Evolutionary conservation across 768 basidiomycete species (phyloP).

Genomic region (Hirschioporus abietinus): DNA sequence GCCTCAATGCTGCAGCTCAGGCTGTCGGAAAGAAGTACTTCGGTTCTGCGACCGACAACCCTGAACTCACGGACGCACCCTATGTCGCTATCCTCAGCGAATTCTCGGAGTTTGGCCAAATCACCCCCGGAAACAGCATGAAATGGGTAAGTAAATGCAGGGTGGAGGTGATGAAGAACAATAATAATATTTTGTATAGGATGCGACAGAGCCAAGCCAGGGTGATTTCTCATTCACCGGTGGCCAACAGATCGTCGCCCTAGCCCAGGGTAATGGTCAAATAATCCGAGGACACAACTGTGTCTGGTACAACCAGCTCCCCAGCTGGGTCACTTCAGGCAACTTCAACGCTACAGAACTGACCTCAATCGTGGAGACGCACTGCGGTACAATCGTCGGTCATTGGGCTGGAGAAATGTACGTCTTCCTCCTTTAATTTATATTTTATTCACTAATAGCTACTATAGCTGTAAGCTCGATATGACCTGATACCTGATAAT

Average conservation of each 20-base stretch:
- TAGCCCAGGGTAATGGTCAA: conserved; percentile 42
- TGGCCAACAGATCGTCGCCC: conserved; percentile 39
- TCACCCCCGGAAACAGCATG: conserved; percentile 41
- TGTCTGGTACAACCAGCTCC: conserved; percentile 42
- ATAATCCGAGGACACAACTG: conserved; percentile 42
- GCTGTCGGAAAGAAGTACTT: conserved; percentile 41
- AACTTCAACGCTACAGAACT: conserved; percentile 26
- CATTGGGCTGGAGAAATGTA: conserved; percentile 36
- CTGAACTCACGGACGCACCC: conserved; percentile 34
- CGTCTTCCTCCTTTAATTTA: conserved; percentile 7
- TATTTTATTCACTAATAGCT: conserved; percentile 1
- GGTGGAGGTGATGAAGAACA: background rate
- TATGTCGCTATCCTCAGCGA: conserved; percentile 35
- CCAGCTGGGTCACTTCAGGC: conserved; percentile 31
- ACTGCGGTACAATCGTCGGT: conserved; percentile 30
- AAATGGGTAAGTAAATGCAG: conserved; percentile 31
- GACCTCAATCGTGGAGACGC: conserved; percentile 27
- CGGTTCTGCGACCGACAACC: conserved; percentile 44
- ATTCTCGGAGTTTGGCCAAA: conserved; percentile 34
- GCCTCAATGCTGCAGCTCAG: conserved; percentile 32
- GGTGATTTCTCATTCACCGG: conserved; percentile 41
- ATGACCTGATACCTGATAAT: background rate
- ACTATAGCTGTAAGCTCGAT: conserved; percentile 11
- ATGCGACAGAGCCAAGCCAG: conserved; percentile 45
- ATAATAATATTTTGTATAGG: conserved; percentile 23